phyloP scores from a whole-genome alignment of 2,329 filamentous ascomycete species.

The Diaporthe citrichinensis region DNA sequence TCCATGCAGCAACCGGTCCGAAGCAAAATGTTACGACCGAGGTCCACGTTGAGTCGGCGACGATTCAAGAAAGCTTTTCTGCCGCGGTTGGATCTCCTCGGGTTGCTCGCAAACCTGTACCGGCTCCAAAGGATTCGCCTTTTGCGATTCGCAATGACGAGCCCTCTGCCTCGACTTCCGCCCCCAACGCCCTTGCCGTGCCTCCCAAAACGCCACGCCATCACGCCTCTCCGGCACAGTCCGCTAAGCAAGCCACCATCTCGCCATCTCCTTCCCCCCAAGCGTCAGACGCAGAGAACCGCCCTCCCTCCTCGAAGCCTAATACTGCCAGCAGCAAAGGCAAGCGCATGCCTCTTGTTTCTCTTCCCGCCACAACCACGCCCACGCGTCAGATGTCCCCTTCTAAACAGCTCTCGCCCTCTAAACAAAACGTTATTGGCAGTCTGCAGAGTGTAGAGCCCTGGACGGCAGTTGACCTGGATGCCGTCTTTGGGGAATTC shows the following conservation, averaged over 20 bases:
- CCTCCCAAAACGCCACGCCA: conserved; percentile 58
- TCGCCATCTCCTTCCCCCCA: conserved; percentile 79
- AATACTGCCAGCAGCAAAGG: conserved; percentile 60
- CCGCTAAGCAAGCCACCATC: conserved; percentile 66
- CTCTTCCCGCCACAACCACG: conserved; percentile 57
- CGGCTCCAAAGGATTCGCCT: conserved; percentile 41
- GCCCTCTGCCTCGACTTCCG: conserved; percentile 48
- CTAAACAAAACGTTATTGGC: conserved; percentile 61
- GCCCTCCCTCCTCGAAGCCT: conserved; percentile 77
- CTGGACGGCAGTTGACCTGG: conserved; percentile 85
- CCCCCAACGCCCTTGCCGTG: conserved; percentile 38
- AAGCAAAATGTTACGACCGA: conserved; percentile 34
- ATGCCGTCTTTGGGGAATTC: conserved; percentile 72
- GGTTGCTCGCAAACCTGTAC: conserved; percentile 39
- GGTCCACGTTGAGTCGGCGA: conserved; percentile 36
- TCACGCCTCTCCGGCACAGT: conserved; percentile 59
- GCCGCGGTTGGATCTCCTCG: conserved; percentile 36
- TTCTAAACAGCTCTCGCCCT: conserved; percentile 59
- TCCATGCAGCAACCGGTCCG: not conserved
- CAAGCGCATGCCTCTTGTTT: conserved; percentile 63
- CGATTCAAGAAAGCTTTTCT: conserved; percentile 40
- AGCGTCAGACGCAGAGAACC: conserved; percentile 85
- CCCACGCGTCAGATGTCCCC: conserved; percentile 69
- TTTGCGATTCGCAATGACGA: conserved; percentile 47
- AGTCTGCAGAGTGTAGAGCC: conserved; percentile 70